These are phyloP conservation scores for Pseudonitzschia pungens DNA, from an alignment of 108 stramenopile species.

Conservation along the genomic window DNA sequence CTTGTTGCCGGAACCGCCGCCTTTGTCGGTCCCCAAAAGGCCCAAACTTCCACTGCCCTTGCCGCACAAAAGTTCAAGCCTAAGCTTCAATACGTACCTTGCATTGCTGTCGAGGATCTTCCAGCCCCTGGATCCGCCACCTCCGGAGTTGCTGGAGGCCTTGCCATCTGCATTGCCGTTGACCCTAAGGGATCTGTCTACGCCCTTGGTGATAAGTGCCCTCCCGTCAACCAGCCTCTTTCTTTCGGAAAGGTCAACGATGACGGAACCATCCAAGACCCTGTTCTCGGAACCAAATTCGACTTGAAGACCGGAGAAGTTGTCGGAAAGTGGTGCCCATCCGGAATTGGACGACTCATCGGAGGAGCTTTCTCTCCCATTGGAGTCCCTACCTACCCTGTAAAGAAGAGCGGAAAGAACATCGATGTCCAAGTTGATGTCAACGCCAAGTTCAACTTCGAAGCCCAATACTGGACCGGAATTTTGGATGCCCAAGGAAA, in stretches of 20 bases:
- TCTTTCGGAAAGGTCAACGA: slow-evolving; percentile 86
- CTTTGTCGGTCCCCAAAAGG: slow-evolving; percentile 52
- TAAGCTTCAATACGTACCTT: slow-evolving; percentile 82
- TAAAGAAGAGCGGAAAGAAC: slow-evolving; percentile 80
- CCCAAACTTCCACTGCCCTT: slow-evolving; percentile 57
- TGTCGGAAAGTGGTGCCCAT: slow-evolving; percentile 89
- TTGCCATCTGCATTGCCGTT: slow-evolving; percentile 96
- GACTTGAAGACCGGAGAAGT: slow-evolving; percentile 92
- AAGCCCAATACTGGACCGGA: slow-evolving; percentile 96
- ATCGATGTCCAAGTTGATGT: slow-evolving; percentile 96
- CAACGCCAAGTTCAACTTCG: slow-evolving; percentile 97
- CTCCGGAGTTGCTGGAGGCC: slow-evolving; percentile 90
- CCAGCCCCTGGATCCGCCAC: slow-evolving; percentile 86
- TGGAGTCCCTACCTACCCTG: slow-evolving; percentile 93
- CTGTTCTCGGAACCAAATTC: slow-evolving; percentile 94
- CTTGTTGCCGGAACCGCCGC: slow-evolving; percentile 64
- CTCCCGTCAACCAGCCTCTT: slow-evolving; percentile 94
- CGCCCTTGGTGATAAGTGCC: slow-evolving; percentile 96
- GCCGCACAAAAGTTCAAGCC: slow-evolving; percentile 41
- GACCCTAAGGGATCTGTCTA: slow-evolving; percentile 91
- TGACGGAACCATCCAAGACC: slow-evolving; percentile 88
- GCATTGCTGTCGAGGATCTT: slow-evolving; percentile 84
- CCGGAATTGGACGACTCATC: slow-evolving; percentile 89
- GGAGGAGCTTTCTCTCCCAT: slow-evolving; percentile 93
- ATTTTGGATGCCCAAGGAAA: slow-evolving; percentile 98